Evolutionary conservation across 116 monocot species (phyloP).

Genomic region (Iris pallida): DNA sequence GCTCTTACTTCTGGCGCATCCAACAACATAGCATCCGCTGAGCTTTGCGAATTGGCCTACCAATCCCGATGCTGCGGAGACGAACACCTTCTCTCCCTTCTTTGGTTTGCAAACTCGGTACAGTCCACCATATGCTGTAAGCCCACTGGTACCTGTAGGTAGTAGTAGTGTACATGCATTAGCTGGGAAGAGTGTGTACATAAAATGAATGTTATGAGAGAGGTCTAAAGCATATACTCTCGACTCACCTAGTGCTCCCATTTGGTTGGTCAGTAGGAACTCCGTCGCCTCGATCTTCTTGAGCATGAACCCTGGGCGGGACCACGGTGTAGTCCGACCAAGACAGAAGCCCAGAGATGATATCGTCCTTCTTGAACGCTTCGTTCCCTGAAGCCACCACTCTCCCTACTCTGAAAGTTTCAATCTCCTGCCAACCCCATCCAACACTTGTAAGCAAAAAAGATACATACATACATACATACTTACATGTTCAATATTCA

Average conservation of each 20-base stretch:
- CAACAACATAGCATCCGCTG: constrained; percentile 38
- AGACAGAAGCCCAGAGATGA: constrained; percentile 23
- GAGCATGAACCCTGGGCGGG: constrained; percentile 8
- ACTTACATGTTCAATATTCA: no score
- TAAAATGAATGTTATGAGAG: no score
- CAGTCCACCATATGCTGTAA: constrained; percentile 49
- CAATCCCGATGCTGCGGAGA: constrained; percentile 42
- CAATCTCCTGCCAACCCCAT: constrained; percentile 16
- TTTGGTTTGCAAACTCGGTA: constrained; percentile 36
- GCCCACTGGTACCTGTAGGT: constrained; percentile 38
- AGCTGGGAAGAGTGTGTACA: no score
- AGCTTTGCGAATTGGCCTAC: constrained; percentile 55
- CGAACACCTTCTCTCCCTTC: constrained; percentile 37
- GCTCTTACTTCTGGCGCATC: constrained; percentile 28
- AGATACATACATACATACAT: no score
- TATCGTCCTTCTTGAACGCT: constrained; percentile 27
- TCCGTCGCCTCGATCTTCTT: constrained; percentile 20
- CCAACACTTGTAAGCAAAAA: no score
- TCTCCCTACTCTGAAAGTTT: constrained; percentile 22
- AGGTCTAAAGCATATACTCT: no score
- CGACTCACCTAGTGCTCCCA: constrained; percentile 25
- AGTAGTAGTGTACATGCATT: no score
- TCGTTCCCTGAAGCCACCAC: constrained; percentile 33
- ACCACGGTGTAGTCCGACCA: constrained; percentile 49
- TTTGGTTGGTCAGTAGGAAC: constrained; percentile 26